Percentiles rank a stretch among this genome's conserved stretches.
Evolutionary conservation across 768 basidiomycete species (phyloP).

Genomic region (Galerina sulciceps): DNA sequence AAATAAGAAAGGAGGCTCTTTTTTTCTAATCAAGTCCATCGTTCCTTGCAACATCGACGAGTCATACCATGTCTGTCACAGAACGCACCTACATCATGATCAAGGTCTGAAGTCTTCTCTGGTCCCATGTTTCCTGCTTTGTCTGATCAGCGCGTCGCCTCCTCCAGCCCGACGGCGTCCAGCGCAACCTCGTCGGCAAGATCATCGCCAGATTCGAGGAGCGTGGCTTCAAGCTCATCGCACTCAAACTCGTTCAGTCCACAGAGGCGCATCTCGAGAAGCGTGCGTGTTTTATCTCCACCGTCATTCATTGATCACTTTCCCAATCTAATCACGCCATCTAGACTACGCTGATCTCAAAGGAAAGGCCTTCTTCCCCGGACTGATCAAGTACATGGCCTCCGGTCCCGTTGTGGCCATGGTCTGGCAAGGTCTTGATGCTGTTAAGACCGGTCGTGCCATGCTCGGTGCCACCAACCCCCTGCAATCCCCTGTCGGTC

Average conservation of each 20-base stretch:
- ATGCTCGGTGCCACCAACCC: slow-evolving; percentile 99
- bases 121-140: not conserved
- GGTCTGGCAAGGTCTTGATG: slow-evolving; percentile 94
- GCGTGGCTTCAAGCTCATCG: slow-evolving; percentile 97
- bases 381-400: slow-evolving; percentile 95
- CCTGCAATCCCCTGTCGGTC: slow-evolving; percentile 83
- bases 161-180: slow-evolving; percentile 96
- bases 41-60: slow-evolving; percentile 9
- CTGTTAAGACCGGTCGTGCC: slow-evolving; percentile 92
- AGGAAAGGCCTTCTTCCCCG: slow-evolving; percentile 95
- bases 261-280: slow-evolving; percentile 87
- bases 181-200: slow-evolving; percentile 92
- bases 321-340: slow-evolving; percentile 14
- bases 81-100: slow-evolving; percentile 99
- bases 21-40: slow-evolving; percentile 30
- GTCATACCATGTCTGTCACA: slow-evolving; percentile 59
- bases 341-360: slow-evolving; percentile 96
- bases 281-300: slow-evolving; percentile 50
- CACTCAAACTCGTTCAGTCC: slow-evolving; percentile 88
- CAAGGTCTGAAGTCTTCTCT: slow-evolving; percentile 66
- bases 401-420: slow-evolving; percentile 94
- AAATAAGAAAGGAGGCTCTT: slow-evolving; percentile 23
- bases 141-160: slow-evolving; percentile 17
- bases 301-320: slow-evolving; percentile 13
- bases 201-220: slow-evolving; percentile 97